Percentiles rank a stretch among this genome's conserved stretches.
Conservation (phyloP, 2,329 filamentous ascomycete species). For the Stachybotrys echinatus region DNA sequence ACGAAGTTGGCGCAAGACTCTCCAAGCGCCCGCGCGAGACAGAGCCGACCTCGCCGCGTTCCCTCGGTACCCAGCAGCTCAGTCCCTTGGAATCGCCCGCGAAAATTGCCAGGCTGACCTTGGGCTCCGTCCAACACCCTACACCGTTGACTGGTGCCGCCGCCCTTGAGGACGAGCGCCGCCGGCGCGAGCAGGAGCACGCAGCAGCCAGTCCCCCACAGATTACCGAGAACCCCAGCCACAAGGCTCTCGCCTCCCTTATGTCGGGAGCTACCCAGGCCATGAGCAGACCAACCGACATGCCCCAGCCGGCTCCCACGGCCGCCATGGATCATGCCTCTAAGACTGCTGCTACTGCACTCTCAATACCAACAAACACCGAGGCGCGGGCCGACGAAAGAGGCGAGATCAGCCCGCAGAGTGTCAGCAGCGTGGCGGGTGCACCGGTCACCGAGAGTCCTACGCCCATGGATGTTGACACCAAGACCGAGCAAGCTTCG, state of each 20-base stretch:
- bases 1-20: slow-evolving; percentile 31
- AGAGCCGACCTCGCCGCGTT: slow-evolving; percentile 34
- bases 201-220: slow-evolving; percentile 33
- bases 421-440: slow-evolving; percentile 35
- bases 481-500: slow-evolving; percentile 29
- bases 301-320: slow-evolving; percentile 37
- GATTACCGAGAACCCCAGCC: slow-evolving; percentile 49
- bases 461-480: slow-evolving; percentile 49
- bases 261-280: slow-evolving; percentile 46
- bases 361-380: slow-evolving; percentile 24
- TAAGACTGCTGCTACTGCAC: slow-evolving; percentile 28
- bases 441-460: slow-evolving; percentile 44
- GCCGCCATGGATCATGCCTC: slow-evolving; percentile 36
- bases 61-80: slow-evolving; percentile 20
- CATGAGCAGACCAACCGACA: slow-evolving; percentile 53
- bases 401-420: slow-evolving; percentile 38
- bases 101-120: slow-evolving; percentile 47
- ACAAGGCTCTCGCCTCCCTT: slow-evolving; percentile 46
- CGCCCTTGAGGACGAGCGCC: slow-evolving; percentile 48
- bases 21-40: slow-evolving; percentile 43
- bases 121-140: slow-evolving; percentile 37
- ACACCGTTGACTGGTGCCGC: slow-evolving; percentile 47
- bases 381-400: slow-evolving; percentile 29
- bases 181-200: slow-evolving; percentile 39
- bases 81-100: slow-evolving; percentile 42